Evolutionary conservation across 768 basidiomycete species (phyloP).

Genomic region (Russula dissimulans): DNA sequence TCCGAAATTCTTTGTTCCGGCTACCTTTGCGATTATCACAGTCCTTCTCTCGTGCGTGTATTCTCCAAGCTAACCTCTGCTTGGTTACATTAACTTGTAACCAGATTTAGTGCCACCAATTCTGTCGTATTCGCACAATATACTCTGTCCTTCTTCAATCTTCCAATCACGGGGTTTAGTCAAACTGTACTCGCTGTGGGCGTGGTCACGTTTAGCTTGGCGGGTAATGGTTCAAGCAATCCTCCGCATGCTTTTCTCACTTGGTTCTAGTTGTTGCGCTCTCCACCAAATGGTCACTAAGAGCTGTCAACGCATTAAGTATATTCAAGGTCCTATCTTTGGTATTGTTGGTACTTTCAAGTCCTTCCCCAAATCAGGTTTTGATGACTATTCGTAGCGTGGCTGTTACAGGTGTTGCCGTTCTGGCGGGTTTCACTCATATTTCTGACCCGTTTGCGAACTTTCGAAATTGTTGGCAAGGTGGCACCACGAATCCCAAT

Average conservation of each 20-base stretch:
- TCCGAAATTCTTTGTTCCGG: slow-evolving; percentile 36
- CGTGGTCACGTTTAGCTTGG: slow-evolving; percentile 21
- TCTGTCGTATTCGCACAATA: slow-evolving; percentile 25
- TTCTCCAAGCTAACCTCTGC: neutral
- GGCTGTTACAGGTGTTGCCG: slow-evolving; percentile 22
- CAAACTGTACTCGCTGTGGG: slow-evolving; percentile 22
- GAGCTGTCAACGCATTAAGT: slow-evolving; percentile 22
- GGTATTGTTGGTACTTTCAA: slow-evolving; percentile 14
- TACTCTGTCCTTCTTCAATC: slow-evolving; percentile 18
- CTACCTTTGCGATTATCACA: slow-evolving; percentile 32
- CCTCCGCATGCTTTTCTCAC: neutral
- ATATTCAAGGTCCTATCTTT: slow-evolving; percentile 23
- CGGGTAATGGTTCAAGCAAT: slow-evolving; percentile 8
- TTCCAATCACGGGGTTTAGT: slow-evolving; percentile 17
- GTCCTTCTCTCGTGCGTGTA: slow-evolving; percentile 23
- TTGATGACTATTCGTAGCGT: slow-evolving; percentile 17
- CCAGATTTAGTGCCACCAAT: slow-evolving; percentile 21
- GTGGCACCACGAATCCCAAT: slow-evolving; percentile 22
- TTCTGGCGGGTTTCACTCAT: slow-evolving; percentile 23
- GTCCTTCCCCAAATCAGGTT: neutral
- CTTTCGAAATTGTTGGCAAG: slow-evolving; percentile 26
- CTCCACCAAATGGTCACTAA: slow-evolving; percentile 26
- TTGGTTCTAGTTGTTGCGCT: slow-evolving; percentile 19
- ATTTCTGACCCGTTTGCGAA: slow-evolving; percentile 26
- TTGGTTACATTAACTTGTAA: neutral